Evolutionary conservation across 2,329 filamentous ascomycete genomes (phyloP).

Genomic region (Westerdykella sp.): DNA sequence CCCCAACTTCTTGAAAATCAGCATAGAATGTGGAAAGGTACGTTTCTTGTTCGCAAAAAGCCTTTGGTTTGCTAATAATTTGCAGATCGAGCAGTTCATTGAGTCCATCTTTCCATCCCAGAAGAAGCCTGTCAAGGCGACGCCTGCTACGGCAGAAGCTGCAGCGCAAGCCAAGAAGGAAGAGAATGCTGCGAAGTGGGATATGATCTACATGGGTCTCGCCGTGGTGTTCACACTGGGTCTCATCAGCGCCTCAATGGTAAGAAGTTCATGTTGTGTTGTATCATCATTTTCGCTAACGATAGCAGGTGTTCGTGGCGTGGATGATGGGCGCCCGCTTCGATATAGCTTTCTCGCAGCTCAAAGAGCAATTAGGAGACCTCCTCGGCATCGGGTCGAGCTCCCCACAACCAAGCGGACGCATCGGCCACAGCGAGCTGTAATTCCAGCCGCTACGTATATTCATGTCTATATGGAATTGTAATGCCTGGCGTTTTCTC

Average conservation of each 20-base stretch:
- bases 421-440: conserved; percentile 39
- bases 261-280: conserved; percentile 42
- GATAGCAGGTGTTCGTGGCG: conserved; percentile 62
- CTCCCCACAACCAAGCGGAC: conserved; percentile 8
- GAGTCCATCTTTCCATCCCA: conserved; percentile 87
- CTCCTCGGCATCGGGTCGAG: conserved; percentile 20
- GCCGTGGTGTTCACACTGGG: conserved; percentile 64
- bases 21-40: conserved; percentile 81
- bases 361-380: conserved; percentile 47
- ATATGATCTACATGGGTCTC: conserved; percentile 57
- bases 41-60: too few relatives aligned
- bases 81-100: conserved; percentile 87
- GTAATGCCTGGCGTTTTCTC: conserved; percentile 19
- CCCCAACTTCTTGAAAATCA: conserved; percentile 87
- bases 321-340: conserved; percentile 79
- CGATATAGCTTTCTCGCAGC: conserved; percentile 58
- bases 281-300: conserved; percentile 12
- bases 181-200: conserved; percentile 48
- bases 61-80: conserved; percentile 11
- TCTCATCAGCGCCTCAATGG: conserved; percentile 71
- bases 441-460: conserved; percentile 15
- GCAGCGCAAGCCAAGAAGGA: conserved; percentile 50
- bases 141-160: conserved; percentile 47
- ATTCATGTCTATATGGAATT: conserved; percentile 25
- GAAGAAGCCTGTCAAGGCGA: conserved; percentile 51